Evolutionary conservation across 495 filamentous ascomycete genomes (phyloP).

Genomic region (Tetracladium setigerum): DNA sequence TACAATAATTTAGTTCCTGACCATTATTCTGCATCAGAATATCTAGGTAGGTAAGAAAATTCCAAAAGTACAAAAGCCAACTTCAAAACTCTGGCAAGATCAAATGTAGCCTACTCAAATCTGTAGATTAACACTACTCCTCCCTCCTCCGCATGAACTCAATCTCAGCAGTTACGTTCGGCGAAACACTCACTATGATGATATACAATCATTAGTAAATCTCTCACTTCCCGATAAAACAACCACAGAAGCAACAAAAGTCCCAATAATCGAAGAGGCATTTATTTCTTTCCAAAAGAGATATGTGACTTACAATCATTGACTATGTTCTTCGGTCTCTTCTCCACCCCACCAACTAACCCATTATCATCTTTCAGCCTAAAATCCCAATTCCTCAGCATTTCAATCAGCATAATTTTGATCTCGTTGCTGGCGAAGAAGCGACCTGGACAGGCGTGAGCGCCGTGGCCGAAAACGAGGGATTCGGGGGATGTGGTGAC

Average conservation of each 20-base stretch:
- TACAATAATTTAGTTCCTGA: too few species aligned
- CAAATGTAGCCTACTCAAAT: too few species aligned
- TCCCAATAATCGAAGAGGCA: too few species aligned
- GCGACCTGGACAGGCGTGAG: constrained; percentile 51
- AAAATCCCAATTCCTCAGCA: constrained; percentile 12
- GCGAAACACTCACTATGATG: neutral
- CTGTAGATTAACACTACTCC: neutral
- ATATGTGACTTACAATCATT: neutral
- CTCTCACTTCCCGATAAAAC: too few species aligned
- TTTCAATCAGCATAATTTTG: constrained; percentile 12
- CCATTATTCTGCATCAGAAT: too few species aligned
- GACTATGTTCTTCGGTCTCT: neutral
- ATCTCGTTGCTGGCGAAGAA: constrained; percentile 39
- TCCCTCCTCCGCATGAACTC: constrained; percentile 2
- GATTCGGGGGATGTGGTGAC: constrained; percentile 27
- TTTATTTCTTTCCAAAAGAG: too few species aligned
- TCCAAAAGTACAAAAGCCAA: too few species aligned
- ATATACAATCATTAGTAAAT: too few species aligned
- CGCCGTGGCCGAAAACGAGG: constrained; percentile 40
- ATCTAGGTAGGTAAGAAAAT: too few species aligned
- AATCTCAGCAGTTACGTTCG: neutral
- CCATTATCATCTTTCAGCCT: constrained; percentile 1
- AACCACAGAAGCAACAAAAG: too few species aligned
- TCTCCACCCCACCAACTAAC: neutral
- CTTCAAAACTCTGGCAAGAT: too few species aligned